Conservation (phyloP, 768 basidiomycete genomes). For the Cubamyces sp. region DNA sequence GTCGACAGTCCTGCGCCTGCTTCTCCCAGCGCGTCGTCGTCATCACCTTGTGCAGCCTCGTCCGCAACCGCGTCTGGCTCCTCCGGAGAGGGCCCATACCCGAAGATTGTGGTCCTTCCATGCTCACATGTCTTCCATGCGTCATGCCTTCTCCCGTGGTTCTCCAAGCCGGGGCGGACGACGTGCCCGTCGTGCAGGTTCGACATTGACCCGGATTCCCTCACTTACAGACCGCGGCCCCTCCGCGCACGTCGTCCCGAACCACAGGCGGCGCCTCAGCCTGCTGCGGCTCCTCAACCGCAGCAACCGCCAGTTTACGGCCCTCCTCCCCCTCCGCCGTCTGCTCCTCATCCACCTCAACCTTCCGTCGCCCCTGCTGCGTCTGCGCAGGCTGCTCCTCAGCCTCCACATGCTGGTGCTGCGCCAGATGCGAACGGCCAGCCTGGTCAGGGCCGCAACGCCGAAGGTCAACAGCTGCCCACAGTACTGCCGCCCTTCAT, state of each 20-base stretch:
- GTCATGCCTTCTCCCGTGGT: slow-evolving; percentile 81
- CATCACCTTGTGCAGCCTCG: slow-evolving; percentile 22
- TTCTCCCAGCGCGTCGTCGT: neutral
- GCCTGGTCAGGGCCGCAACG: neutral
- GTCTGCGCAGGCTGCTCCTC: neutral
- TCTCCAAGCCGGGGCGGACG: slow-evolving; percentile 74
- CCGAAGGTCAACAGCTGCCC: slow-evolving; percentile 2
- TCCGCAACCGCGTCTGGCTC: slow-evolving; percentile 13
- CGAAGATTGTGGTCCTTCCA: slow-evolving; percentile 68
- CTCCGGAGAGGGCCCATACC: slow-evolving; percentile 26
- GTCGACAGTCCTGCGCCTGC: slow-evolving; percentile 21
- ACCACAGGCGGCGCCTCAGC: slow-evolving; percentile 2
- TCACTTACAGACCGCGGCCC: slow-evolving; percentile 47
- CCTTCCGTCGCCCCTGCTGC: neutral
- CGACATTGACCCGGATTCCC: slow-evolving; percentile 78
- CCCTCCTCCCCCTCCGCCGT: slow-evolving; percentile 11
- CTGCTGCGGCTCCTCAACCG: slow-evolving; percentile 8
- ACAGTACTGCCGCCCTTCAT: slow-evolving; percentile 24
- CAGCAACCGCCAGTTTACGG: slow-evolving; percentile 10
- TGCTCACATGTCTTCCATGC: slow-evolving; percentile 86
- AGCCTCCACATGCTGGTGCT: neutral
- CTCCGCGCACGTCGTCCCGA: slow-evolving; percentile 16
- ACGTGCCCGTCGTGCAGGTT: slow-evolving; percentile 87
- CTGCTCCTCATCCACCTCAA: slow-evolving; percentile 1
- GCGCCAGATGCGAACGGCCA: neutral